Evolutionary conservation across 2,329 filamentous ascomycete species (phyloP).

Genomic region (Pseudogymnoascus sp.): DNA sequence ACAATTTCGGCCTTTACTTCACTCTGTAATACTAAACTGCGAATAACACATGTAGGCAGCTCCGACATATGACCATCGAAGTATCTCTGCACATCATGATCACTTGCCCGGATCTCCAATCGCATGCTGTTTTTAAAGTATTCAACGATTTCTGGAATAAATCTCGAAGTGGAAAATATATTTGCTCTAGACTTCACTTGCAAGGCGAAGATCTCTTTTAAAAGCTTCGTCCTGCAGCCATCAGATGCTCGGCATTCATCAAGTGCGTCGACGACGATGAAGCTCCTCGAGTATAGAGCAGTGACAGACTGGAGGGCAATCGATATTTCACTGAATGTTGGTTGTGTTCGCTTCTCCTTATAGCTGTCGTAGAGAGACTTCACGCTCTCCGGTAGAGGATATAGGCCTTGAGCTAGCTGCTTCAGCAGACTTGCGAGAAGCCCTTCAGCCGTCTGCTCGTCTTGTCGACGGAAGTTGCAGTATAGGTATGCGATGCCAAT

Average conservation of each 20-base stretch:
- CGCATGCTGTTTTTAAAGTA: conserved; percentile 14
- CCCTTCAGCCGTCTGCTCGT: conserved; percentile 21
- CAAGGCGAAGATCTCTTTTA: conserved; percentile 16
- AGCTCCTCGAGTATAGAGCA: conserved; percentile 17
- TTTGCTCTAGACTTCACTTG: conserved; percentile 15
- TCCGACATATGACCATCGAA: conserved; percentile 22
- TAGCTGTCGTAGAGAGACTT: conserved; percentile 23
- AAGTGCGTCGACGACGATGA: conserved; percentile 13
- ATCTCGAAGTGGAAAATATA: conserved; percentile 23
- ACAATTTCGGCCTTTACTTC: no score
- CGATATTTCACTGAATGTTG: conserved; percentile 21
- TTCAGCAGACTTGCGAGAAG: conserved; percentile 28
- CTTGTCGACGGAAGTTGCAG: conserved; percentile 23
- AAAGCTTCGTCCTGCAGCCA: conserved; percentile 7
- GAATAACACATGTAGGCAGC: conserved; percentile 17
- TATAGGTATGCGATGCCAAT: conserved; percentile 28
- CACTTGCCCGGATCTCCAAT: conserved; percentile 28
- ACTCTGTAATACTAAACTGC: not conserved
- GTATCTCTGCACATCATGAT: conserved; percentile 30
- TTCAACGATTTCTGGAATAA: conserved; percentile 20
- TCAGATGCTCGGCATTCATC: conserved; percentile 13
- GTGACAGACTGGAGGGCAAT: conserved; percentile 19
- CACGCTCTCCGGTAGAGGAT: conserved; percentile 17
- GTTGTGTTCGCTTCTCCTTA: conserved; percentile 18
- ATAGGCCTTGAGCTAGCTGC: conserved; percentile 24